Evolutionary conservation across 2,329 filamentous ascomycete genomes (phyloP), one percentile per base, ranked within the genome.

Genomic region (Aspergillus alliaceus): DNA sequence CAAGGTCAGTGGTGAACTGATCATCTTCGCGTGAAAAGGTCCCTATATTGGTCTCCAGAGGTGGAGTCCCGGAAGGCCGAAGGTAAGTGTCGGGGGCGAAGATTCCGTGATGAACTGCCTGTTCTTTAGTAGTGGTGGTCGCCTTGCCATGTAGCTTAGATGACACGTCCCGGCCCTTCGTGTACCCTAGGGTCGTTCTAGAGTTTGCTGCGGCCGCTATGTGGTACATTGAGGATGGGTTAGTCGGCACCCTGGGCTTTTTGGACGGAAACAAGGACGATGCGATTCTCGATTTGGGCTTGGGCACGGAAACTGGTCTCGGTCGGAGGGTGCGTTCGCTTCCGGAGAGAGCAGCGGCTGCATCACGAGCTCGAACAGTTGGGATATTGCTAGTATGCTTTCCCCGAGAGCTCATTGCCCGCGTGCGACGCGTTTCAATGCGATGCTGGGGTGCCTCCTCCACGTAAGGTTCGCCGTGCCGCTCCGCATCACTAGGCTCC

Each of bases 121-220:
- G 37, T 52, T 58, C 57, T 51, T 68, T 64, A 12, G 69, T 64
- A 15, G 63, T 42, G 20, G 64, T 60, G 6, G 64, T 52, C 29
- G 61, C 40, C 31, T 68, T 67, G 42, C 71, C 69, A 27, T 69
- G 63, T 22, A 72, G 60, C 27, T 64, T 66, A 32, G 67, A 67
- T 14, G 71, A 72, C 48, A 74, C 64, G 18, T 65, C 69, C 32
- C 90, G 85, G 32, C 93, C 92, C 72, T 89, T 91, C 55, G 85
- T 90, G 71, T 96, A 96, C 15, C 93, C 93, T 40, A 96, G 82
- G 0, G 92, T 96, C 54, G 86, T 93, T 61, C 87, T 86, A 1
- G 92, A 96, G 6, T 86, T 86, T 6, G 84, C 84, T 22, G 84
- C 82, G 1, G 89, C 87, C 11, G 83, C 80, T 8, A 82, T 82